Conservation (phyloP, 2,329 filamentous ascomycete genomes). For the Hypoxylon sp. region DNA sequence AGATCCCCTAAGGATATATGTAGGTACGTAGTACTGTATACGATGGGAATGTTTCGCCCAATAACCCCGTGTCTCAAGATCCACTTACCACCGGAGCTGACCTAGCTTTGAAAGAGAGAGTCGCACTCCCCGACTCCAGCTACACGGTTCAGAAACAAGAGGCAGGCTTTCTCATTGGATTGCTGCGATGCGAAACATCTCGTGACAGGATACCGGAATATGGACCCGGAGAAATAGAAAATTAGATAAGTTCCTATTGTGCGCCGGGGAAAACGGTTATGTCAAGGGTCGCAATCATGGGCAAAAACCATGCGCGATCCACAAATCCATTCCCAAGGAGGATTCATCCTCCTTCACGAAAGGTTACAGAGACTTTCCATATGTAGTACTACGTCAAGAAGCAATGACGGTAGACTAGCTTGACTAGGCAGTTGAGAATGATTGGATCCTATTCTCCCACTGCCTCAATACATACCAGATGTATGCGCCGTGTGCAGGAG, state of each 20-base stretch:
- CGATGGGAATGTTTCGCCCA: conserved; percentile 20
- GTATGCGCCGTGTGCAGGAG: neutral
- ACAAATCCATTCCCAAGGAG: conserved; percentile 28
- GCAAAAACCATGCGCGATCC: conserved; percentile 18
- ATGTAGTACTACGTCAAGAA: conserved; percentile 8
- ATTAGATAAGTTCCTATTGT: conserved; percentile 2
- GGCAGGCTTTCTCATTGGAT: conserved; percentile 22
- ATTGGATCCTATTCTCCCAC: conserved; percentile 6
- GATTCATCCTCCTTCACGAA: conserved; percentile 25
- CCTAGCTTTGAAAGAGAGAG: conserved; percentile 11
- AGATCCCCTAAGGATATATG: conserved; percentile 4
- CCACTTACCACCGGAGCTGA: conserved; percentile 20
- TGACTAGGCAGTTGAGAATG: conserved; percentile 22
- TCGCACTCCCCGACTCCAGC: conserved; percentile 22
- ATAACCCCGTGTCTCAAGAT: conserved; percentile 1
- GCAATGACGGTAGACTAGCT: conserved; percentile 21
- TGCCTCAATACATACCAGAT: conserved; percentile 3
- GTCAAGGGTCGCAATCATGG: conserved; percentile 21
- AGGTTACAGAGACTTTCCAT: conserved; percentile 21
- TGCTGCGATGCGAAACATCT: conserved; percentile 24
- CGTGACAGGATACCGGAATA: conserved; percentile 18
- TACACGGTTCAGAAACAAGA: conserved; percentile 23
- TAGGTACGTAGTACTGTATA: neutral
- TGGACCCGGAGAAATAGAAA: conserved; percentile 12
- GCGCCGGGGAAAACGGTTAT: conserved; percentile 8